Evolutionary conservation across 768 basidiomycete species (phyloP).

Genomic region (Lentinula aciculospora): DNA sequence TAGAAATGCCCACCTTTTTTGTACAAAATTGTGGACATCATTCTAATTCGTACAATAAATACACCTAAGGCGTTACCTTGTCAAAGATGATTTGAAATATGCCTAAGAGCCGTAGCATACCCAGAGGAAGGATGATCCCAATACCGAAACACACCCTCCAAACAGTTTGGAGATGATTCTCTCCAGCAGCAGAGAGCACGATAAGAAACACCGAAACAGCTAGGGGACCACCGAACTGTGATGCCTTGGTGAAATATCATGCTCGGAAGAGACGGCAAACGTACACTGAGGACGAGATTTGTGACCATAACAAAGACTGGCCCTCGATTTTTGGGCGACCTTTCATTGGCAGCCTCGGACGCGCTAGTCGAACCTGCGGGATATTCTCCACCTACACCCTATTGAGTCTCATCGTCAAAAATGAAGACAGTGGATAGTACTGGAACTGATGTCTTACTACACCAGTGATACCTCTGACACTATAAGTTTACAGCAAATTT

Average conservation of each 20-base stretch:
- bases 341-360: slow-evolving; percentile 62
- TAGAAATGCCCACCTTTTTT: slow-evolving; percentile 28
- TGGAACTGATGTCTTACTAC: slow-evolving; percentile 32
- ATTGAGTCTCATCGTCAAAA: not conserved
- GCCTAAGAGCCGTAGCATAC: not conserved
- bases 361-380: slow-evolving; percentile 53
- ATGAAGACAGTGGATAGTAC: not conserved
- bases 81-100: not conserved
- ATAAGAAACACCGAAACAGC: slow-evolving; percentile 64
- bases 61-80: slow-evolving; percentile 28
- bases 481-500: not conserved
- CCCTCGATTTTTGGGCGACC: slow-evolving; percentile 51
- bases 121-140: slow-evolving; percentile 56
- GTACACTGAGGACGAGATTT: slow-evolving; percentile 61
- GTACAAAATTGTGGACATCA: slow-evolving; percentile 65
- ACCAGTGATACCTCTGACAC: slow-evolving; percentile 57
- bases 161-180: slow-evolving; percentile 54
- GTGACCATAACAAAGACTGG: slow-evolving; percentile 75
- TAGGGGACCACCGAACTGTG: slow-evolving; percentile 60
- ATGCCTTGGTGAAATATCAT: slow-evolving; percentile 1
- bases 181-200: slow-evolving; percentile 60
- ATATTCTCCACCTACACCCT: slow-evolving; percentile 78
- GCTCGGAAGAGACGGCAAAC: slow-evolving; percentile 11
- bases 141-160: slow-evolving; percentile 67
- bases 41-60: slow-evolving; percentile 66